Evolutionary conservation across 129 eudicot genomes (phyloP).

Genomic region (Flaveria linearis): DNA sequence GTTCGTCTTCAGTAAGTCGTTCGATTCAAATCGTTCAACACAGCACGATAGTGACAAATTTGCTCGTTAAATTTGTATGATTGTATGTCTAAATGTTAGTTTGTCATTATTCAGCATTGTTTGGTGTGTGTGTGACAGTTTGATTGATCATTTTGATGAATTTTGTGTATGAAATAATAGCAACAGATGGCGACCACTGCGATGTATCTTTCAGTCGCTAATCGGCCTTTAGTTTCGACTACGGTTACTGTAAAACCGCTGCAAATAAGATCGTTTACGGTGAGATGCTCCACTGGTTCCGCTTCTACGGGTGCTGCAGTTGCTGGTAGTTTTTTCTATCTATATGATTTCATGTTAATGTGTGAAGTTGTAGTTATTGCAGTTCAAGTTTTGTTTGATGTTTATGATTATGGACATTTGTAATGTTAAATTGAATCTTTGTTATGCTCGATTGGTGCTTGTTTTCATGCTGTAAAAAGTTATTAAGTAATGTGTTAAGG

Average conservation of each 20-base stretch:
- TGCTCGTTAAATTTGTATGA: too few relatives aligned
- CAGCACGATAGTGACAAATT: too few relatives aligned
- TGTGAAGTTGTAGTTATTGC: neutral
- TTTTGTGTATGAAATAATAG: neutral
- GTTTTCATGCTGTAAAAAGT: neutral
- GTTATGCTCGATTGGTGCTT: neutral
- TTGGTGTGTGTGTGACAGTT: neutral
- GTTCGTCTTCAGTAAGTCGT: too few relatives aligned
- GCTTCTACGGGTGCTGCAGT: conserved; percentile 40
- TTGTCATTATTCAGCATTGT: neutral
- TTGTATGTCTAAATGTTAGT: neutral
- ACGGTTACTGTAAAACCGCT: conserved; percentile 20
- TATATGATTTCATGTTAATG: neutral
- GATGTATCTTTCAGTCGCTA: conserved; percentile 44
- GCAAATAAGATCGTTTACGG: conserved; percentile 43
- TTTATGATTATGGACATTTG: neutral
- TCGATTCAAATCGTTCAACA: too few relatives aligned
- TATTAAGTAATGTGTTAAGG: too few relatives aligned
- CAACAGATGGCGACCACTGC: conserved; percentile 41
- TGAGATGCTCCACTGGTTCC: conserved; percentile 55
- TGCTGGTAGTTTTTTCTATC: neutral
- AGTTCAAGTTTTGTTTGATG: neutral
- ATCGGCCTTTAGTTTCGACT: conserved; percentile 33
- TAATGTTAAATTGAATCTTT: neutral
- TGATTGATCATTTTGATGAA: neutral